Evolutionary conservation across 306 rosid species (phyloP).

Genomic region (Cucurbita argyrosperma): DNA sequence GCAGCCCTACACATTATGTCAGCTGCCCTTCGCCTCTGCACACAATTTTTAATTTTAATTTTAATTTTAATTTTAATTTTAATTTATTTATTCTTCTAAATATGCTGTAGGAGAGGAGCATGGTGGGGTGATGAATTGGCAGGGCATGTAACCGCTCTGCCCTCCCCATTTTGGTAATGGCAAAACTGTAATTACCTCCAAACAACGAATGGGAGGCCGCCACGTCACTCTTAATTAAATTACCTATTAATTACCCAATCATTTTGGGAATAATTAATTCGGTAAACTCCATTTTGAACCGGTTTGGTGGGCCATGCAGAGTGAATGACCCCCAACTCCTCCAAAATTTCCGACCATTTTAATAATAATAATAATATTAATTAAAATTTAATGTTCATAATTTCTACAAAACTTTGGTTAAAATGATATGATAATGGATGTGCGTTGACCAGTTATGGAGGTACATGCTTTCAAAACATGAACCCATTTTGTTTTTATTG

Average conservation of each 20-base stretch:
- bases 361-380: not conserved
- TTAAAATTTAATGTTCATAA: too few relatives aligned
- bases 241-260: constrained; percentile 2
- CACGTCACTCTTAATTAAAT: not conserved
- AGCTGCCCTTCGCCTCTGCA: not conserved
- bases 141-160: not conserved
- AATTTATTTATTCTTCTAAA: not conserved
- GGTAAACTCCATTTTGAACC: not conserved
- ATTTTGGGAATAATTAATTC: not conserved
- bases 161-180: not conserved
- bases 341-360: not conserved
- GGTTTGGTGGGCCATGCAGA: not conserved
- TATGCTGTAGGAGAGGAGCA: not conserved
- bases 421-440: not conserved
- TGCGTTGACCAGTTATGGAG: too few relatives aligned
- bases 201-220: not conserved
- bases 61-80: not conserved
- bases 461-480: too few relatives aligned
- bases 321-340: not conserved
- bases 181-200: not conserved
- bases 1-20: constrained; percentile 1
- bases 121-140: not conserved
- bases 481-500: not conserved
- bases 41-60: not conserved
- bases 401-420: not conserved